Conservation (phyloP, 73 alveolate genomes). For the Effrenium voratum region DNA sequence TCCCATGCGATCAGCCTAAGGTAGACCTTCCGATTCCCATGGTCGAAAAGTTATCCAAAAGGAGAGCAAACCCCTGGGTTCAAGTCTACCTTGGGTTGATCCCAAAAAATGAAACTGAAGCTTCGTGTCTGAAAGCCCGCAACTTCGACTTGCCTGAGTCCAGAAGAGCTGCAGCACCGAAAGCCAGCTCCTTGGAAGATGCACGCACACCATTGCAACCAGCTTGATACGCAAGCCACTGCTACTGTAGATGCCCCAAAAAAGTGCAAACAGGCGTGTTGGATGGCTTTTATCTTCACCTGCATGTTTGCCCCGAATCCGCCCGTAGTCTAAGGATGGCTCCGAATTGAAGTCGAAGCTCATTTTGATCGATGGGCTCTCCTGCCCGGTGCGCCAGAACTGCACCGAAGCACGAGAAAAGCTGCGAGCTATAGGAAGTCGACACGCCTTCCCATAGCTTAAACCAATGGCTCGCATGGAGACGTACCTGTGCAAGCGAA, state of each 20-base stretch:
- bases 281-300: neutral
- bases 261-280: neutral
- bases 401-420: no score
- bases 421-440: neutral
- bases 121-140: no score
- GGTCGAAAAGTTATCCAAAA: no score
- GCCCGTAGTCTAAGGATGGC: neutral
- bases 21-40: no score
- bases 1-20: no score
- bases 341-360: slow-evolving; percentile 81
- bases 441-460: slow-evolving; percentile 61
- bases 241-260: neutral
- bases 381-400: no score
- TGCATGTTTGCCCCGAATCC: neutral
- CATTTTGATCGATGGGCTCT: slow-evolving; percentile 45
- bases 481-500: slow-evolving; percentile 8
- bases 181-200: neutral
- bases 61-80: no score
- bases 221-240: neutral
- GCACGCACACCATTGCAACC: neutral
- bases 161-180: slow-evolving; percentile 71
- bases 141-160: slow-evolving; percentile 92
- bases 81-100: no score
- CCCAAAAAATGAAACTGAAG: no score
- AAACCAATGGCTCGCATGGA: slow-evolving; percentile 74